A percentile compares a stretch with the other conserved stretches of the same genome.
Conservation (phyloP, 441 rosid species). For the Syzygium malaccense region DNA sequence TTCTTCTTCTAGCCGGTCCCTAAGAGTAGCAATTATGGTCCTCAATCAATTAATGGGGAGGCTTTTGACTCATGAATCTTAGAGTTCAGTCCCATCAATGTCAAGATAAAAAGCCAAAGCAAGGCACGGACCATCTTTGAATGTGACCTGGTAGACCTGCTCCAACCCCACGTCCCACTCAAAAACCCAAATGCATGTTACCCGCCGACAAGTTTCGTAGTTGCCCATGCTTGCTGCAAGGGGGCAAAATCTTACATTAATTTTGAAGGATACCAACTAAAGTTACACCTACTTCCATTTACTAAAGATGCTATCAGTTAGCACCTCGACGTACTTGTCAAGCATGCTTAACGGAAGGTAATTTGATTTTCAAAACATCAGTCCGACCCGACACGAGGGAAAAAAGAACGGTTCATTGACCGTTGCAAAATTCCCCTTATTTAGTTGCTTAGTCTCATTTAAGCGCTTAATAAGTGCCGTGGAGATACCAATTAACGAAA, state of each 20-base stretch:
- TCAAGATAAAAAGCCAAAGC: background rate
- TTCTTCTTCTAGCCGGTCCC: background rate
- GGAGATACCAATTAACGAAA: background rate
- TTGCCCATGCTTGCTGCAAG: background rate
- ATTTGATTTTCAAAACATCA: background rate
- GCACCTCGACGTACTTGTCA: background rate
- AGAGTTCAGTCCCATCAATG: background rate
- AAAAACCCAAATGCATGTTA: background rate
- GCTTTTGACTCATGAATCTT: background rate
- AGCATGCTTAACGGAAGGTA: background rate
- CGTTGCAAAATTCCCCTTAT: background rate
- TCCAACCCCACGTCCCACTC: background rate
- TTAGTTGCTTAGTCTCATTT: background rate
- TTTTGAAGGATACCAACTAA: background rate
- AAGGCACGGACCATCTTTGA: background rate
- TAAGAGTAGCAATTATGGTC: background rate
- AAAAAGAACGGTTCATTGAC: background rate
- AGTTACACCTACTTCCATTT: background rate
- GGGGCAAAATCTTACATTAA: background rate
- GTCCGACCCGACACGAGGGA: background rate
- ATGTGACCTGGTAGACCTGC: background rate
- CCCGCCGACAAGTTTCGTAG: background rate
- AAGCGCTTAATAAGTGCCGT: background rate
- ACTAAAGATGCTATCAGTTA: background rate
- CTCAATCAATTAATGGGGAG: background rate